A percentile compares a stretch with the other conserved stretches of the same genome.
Conservation (phyloP, 768 basidiomycete genomes). For the Mrakia frigida region DNA sequence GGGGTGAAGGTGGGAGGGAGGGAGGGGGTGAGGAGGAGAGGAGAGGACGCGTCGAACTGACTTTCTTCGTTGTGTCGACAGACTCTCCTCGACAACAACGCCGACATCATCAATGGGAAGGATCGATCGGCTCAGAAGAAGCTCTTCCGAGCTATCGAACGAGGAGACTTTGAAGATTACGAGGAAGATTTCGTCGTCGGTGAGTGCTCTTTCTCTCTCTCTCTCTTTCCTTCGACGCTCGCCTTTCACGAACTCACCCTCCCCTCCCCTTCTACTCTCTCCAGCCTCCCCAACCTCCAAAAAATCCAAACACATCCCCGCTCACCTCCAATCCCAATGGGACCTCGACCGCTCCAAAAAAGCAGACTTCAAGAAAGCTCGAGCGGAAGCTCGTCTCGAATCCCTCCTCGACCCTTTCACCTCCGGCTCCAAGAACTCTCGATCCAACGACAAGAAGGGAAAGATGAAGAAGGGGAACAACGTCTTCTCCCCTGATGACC, state of each 20-base stretch:
- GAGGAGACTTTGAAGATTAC: constrained; percentile 52
- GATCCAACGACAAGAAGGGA: constrained; percentile 46
- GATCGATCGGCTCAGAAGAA: constrained; percentile 54
- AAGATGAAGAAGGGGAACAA: constrained; percentile 46
- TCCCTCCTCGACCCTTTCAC: constrained; percentile 60
- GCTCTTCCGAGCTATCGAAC: constrained; percentile 57
- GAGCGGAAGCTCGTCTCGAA: constrained; percentile 55
- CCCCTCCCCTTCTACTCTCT: constrained; percentile 39
- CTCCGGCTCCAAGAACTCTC: constrained; percentile 56
- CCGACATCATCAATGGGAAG: constrained; percentile 49
- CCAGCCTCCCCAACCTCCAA: constrained; percentile 41
- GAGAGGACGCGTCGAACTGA: background rate
- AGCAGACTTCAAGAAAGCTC: constrained; percentile 63
- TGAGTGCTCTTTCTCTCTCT: constrained; percentile 39
- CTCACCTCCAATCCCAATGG: constrained; percentile 65
- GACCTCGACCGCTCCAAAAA: constrained; percentile 76
- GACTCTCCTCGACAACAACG: constrained; percentile 61
- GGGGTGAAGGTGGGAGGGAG: background rate
- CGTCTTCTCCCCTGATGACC: constrained; percentile 44
- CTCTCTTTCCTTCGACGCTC: constrained; percentile 1
- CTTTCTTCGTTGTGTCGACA: constrained; percentile 39
- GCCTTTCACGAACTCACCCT: background rate
- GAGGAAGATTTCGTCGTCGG: constrained; percentile 30
- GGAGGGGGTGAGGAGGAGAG: background rate
- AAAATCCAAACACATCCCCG: constrained; percentile 52